These are phyloP conservation scores for Pichia sp. DNA, from an alignment of 1,139 yeast genomes.

Conservation along the genomic window DNA sequence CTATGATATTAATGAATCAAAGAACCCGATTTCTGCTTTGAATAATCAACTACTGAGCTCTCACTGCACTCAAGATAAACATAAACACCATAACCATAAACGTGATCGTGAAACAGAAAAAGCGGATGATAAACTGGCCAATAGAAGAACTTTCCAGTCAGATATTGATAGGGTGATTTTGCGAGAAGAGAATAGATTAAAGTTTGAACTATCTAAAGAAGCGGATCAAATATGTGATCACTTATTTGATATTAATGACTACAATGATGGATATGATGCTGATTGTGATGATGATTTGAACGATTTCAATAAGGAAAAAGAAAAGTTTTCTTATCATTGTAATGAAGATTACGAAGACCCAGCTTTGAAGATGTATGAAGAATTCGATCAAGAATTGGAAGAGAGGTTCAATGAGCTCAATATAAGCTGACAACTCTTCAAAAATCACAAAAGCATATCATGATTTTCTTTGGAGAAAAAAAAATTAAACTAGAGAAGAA, in stretches of 20 bases:
- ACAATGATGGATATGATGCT: conserved; percentile 14
- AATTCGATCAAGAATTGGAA: neutral
- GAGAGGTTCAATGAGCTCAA: neutral
- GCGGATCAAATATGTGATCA: neutral
- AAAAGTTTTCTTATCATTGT: conserved; percentile 2
- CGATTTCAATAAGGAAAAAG: neutral
- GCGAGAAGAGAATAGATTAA: conserved; percentile 9
- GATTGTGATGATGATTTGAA: conserved; percentile 15
- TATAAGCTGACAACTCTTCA: too few relatives aligned
- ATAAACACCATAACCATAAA: too few relatives aligned
- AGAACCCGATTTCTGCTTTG: too few relatives aligned
- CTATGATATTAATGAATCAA: too few relatives aligned
- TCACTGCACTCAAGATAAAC: too few relatives aligned
- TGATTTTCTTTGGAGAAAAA: too few relatives aligned
- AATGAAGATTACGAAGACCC: neutral
- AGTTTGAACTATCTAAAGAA: conserved; percentile 8
- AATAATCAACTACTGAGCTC: too few relatives aligned
- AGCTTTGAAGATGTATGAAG: neutral
- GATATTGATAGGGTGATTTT: neutral
- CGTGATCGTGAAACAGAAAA: too few relatives aligned
- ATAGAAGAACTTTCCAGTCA: neutral
- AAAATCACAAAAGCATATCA: too few relatives aligned
- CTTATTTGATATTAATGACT: neutral
- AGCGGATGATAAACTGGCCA: neutral
- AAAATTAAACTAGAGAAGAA: too few relatives aligned